These are phyloP conservation scores for Stropharia rugosoannulata DNA, from an alignment of 768 basidiomycete species.

Conservation along the genomic window DNA sequence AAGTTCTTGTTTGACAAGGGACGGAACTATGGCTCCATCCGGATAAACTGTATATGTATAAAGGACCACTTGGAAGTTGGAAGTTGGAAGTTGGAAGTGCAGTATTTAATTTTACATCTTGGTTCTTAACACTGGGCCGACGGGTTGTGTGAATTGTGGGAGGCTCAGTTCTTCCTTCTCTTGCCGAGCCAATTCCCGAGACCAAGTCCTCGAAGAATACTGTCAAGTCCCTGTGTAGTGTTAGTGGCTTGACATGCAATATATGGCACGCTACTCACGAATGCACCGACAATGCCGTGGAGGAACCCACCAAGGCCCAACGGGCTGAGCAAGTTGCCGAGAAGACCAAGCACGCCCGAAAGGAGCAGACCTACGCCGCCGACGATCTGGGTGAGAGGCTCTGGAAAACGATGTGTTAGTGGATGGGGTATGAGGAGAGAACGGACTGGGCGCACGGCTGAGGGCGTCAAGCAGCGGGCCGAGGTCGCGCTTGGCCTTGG, in stretches of 20 bases:
- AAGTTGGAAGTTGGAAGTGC: too few species aligned
- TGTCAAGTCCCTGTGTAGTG: conserved; percentile 27
- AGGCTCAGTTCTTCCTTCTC: background rate
- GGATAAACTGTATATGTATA: too few species aligned
- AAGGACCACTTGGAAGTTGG: too few species aligned
- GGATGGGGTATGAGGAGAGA: background rate
- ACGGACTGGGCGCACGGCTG: conserved; percentile 23
- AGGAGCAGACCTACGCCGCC: conserved; percentile 35
- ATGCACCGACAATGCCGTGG: conserved; percentile 31
- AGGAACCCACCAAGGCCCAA: conserved; percentile 31
- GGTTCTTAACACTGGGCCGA: too few species aligned
- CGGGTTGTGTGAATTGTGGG: too few species aligned
- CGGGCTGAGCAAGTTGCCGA: conserved; percentile 31
- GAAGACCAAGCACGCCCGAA: conserved; percentile 33
- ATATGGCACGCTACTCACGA: conserved; percentile 8
- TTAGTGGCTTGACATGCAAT: background rate
- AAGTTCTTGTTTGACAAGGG: too few species aligned
- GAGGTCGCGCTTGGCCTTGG: conserved; percentile 36
- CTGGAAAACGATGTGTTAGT: conserved; percentile 8
- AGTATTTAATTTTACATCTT: too few species aligned
- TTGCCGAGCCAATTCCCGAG: conserved; percentile 28
- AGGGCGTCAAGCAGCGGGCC: conserved; percentile 36
- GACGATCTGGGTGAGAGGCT: conserved; percentile 37
- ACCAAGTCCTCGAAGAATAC: conserved; percentile 32
- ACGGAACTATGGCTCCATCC: too few species aligned